Conservation (phyloP, 768 basidiomycete genomes). For the Cyclocybe cylindracea region DNA sequence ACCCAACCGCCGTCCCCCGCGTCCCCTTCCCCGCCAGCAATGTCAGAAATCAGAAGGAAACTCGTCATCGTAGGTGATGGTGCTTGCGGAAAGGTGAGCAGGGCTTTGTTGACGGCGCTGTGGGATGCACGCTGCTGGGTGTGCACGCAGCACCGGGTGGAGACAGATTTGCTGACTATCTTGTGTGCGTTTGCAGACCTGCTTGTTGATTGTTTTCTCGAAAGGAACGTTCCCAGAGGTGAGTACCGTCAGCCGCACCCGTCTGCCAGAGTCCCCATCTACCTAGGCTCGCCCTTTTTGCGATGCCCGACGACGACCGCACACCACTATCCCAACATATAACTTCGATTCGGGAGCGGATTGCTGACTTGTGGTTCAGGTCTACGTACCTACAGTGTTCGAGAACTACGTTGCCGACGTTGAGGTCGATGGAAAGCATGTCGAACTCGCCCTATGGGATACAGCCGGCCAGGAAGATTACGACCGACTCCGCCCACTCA, state of each 20-base stretch:
- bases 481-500: slow-evolving; percentile 95
- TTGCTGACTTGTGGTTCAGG: slow-evolving; percentile 49
- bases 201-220: slow-evolving; percentile 93
- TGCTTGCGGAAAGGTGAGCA: slow-evolving; percentile 87
- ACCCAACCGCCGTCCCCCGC: neutral
- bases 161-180: slow-evolving; percentile 11
- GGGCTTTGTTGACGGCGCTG: too few relatives aligned
- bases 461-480: slow-evolving; percentile 99
- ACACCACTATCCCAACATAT: neutral
- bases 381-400: slow-evolving; percentile 98
- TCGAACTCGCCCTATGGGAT: slow-evolving; percentile 99
- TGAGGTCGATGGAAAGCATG: slow-evolving; percentile 97
- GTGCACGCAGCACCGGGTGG: neutral
- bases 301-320: neutral
- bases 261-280: neutral
- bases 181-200: slow-evolving; percentile 56
- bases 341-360: slow-evolving; percentile 1
- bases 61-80: slow-evolving; percentile 99
- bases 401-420: slow-evolving; percentile 99
- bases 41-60: slow-evolving; percentile 99
- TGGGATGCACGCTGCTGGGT: too few relatives aligned
- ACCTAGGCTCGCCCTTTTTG: neutral
- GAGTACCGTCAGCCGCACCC: slow-evolving; percentile 20
- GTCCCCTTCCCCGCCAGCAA: slow-evolving; percentile 26
- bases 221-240: slow-evolving; percentile 98